phyloP scores from a whole-genome alignment of 495 filamentous ascomycete genomes.

The Hypoxylon lienhwacheense region DNA sequence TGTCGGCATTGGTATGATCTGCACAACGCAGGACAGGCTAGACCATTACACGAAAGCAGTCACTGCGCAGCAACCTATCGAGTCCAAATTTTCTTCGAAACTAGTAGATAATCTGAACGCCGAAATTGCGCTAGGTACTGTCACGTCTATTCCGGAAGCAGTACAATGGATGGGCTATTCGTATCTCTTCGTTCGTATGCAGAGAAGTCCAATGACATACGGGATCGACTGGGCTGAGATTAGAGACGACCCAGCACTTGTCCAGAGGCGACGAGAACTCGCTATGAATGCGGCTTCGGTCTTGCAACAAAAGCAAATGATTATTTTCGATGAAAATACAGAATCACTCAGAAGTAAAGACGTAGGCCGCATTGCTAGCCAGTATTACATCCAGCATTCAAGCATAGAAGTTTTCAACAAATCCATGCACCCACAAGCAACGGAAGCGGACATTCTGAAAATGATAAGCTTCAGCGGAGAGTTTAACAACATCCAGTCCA shows the following conservation, averaged over 20 bases:
- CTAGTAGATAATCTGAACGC: constrained; percentile 97
- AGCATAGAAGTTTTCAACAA: constrained; percentile 95
- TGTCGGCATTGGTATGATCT: constrained; percentile 94
- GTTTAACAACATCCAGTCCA: constrained; percentile 92
- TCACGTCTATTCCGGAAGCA: constrained; percentile 90
- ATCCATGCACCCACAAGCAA: constrained; percentile 78
- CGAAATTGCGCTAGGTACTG: constrained; percentile 90
- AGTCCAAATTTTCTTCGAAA: constrained; percentile 86
- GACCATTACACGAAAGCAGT: constrained; percentile 91
- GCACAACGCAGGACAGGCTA: constrained; percentile 88
- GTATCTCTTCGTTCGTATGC: constrained; percentile 96
- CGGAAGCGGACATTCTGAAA: constrained; percentile 84
- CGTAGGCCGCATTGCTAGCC: constrained; percentile 92
- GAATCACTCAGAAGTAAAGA: constrained; percentile 91
- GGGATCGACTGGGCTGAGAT: constrained; percentile 96
- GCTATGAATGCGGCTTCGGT: constrained; percentile 84
- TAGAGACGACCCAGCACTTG: constrained; percentile 79
- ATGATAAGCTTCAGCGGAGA: constrained; percentile 97
- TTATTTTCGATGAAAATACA: constrained; percentile 93
- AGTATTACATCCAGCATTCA: constrained; percentile 91
- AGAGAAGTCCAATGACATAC: constrained; percentile 84
- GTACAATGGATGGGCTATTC: constrained; percentile 98
- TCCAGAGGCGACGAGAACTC: constrained; percentile 77
- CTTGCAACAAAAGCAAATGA: constrained; percentile 93
- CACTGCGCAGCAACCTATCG: constrained; percentile 93